Conservation (phyloP, 768 basidiomycete genomes). For the Rhizopogon salebrosus region DNA sequence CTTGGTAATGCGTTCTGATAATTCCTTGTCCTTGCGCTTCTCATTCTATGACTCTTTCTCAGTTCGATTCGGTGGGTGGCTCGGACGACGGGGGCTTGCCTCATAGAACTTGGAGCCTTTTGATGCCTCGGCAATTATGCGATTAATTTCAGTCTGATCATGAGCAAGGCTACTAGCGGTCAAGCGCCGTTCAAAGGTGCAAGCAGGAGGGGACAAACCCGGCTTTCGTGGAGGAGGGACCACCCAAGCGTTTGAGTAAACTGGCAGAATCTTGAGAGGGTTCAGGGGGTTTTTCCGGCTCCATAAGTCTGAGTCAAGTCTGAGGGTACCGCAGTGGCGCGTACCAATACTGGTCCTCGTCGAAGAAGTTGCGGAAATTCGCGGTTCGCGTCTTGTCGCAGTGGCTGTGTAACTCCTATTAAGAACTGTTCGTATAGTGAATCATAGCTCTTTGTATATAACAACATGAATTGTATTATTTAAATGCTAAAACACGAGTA, state of each 20-base stretch:
- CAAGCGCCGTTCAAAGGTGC: slow-evolving; percentile 1
- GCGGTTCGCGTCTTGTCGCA: neutral
- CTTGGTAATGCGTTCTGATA: slow-evolving; percentile 70
- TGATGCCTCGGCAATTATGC: slow-evolving; percentile 83
- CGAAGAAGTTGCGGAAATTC: neutral
- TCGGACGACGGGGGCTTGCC: slow-evolving; percentile 32
- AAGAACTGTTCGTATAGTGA: neutral
- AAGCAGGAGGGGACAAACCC: slow-evolving; percentile 46
- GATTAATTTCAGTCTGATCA: slow-evolving; percentile 82
- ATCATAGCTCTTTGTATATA: too few relatives aligned
- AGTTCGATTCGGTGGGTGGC: neutral
- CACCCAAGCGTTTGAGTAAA: slow-evolving; percentile 76
- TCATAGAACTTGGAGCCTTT: slow-evolving; percentile 94
- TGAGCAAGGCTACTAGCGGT: slow-evolving; percentile 49
- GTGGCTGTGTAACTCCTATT: neutral
- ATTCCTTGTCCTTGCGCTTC: slow-evolving; percentile 81
- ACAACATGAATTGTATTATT: too few relatives aligned
- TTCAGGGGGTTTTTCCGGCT: slow-evolving; percentile 19
- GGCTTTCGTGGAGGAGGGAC: slow-evolving; percentile 85
- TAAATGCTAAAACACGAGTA: neutral
- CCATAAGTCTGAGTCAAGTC: slow-evolving; percentile 1
- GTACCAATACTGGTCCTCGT: neutral
- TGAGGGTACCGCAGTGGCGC: too few relatives aligned
- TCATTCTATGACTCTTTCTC: slow-evolving; percentile 55
- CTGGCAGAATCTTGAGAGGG: slow-evolving; percentile 62